Evolutionary conservation across 2,329 filamentous ascomycete genomes (phyloP).

Genomic region (Aspergillus quadrilineatus): DNA sequence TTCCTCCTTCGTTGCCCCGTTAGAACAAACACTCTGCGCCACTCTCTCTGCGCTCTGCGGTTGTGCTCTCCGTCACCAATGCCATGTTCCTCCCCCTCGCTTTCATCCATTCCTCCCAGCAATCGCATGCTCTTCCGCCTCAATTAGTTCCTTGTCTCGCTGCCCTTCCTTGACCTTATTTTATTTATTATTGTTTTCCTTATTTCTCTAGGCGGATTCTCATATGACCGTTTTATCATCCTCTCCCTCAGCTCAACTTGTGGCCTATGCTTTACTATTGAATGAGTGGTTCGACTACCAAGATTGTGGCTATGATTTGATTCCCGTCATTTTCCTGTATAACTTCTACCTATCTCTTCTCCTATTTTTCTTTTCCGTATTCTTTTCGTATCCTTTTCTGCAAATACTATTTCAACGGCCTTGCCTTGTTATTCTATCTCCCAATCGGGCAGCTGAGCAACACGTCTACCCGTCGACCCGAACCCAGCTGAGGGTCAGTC

Average conservation of each 20-base stretch:
- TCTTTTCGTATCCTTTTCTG: background rate
- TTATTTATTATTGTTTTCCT: conserved; percentile 2
- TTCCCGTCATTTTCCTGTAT: conserved; percentile 11
- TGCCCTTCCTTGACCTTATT: background rate
- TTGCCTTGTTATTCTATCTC: background rate
- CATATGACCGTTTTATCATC: conserved; percentile 14
- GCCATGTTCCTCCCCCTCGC: conserved; percentile 14
- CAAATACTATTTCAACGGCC: background rate
- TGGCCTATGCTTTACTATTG: background rate
- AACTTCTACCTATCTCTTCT: conserved; percentile 11
- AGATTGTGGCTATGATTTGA: conserved; percentile 10
- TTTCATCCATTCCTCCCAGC: background rate
- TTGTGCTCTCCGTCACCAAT: conserved; percentile 12
- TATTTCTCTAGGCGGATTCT: conserved; percentile 2
- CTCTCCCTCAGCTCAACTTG: conserved; percentile 8
- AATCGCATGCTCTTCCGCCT: background rate
- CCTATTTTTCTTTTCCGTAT: conserved; percentile 2
- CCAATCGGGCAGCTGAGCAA: conserved; percentile 14
- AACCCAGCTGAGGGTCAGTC: background rate
- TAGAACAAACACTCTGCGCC: conserved; percentile 15
- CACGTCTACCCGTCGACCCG: background rate
- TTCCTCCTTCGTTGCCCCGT: conserved; percentile 20
- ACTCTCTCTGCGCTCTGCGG: background rate
- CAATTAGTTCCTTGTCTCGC: conserved; percentile 2
- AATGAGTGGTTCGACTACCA: background rate